Evolutionary conservation across 768 basidiomycete genomes (phyloP), one percentile per base, ranked within the genome.

Genomic region (Boletales sp.): DNA sequence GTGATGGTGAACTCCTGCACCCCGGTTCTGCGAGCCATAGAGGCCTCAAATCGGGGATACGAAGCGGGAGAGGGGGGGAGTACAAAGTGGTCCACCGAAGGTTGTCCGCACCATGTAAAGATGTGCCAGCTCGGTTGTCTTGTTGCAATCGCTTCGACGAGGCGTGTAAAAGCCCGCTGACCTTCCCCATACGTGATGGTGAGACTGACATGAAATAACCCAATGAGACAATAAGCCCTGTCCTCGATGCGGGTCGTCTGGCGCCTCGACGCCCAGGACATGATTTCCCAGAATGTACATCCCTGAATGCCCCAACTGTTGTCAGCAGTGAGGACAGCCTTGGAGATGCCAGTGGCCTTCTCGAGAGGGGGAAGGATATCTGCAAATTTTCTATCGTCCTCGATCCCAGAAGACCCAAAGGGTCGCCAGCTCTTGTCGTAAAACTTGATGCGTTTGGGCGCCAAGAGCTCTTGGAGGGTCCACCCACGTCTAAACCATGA

Each of bases 211-310:
- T 63, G 62, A 39, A 63, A 55, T 17, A 63, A 53, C 3, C 57
- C 62, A 9, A 64, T 49, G 10, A 63, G 57, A 13, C 59, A 61
- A 42, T 64, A 64, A 0, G 62, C 62, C 34, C 40, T 41, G 51
- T 63, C 62, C 40, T 63, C 62, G 10, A 47, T 50, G 13, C 60
- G 59, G n/a, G 59, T 49, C 5, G 62, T 57, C 36, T 39, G 35
- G 14, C 62, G 62, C 19, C 57, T 50, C 11, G 62, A 61, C 8
- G 55, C 57, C 62, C 62, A 63, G 17, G 44, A 44, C 62, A 63
- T 63, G 51, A 59, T 64, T 48, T 63, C 62, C 57, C 6, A 53
- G 56, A 10, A 64, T 63, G n/a, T 51, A 48, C 1, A 62, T 64
- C 19, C 39, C 57, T 42, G 21, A 21, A 21, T 21, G 21, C 21